Conservation (phyloP, 768 basidiomycete species). For the Leccinum variicolor region DNA sequence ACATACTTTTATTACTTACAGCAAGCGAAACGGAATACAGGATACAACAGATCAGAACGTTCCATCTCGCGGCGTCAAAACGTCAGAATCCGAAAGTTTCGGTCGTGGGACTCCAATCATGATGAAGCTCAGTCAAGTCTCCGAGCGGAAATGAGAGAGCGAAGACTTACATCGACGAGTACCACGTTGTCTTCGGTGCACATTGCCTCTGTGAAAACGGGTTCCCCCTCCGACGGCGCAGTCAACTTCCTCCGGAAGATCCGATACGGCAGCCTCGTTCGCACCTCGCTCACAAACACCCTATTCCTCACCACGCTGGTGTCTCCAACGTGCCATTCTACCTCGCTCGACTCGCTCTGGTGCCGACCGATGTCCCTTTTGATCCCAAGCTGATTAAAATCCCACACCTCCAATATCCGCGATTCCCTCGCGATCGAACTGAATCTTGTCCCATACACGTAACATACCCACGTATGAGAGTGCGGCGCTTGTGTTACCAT, state of each 20-base stretch:
- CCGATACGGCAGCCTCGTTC: conserved; percentile 47
- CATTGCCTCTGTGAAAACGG: conserved; percentile 36
- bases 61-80: conserved; percentile 15
- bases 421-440: conserved; percentile 25
- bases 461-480: conserved; percentile 55
- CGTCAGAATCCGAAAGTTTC: conserved; percentile 29
- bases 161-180: conserved; percentile 43
- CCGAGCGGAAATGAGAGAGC: not conserved
- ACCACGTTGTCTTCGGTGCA: conserved; percentile 57
- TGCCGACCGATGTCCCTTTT: conserved; percentile 20
- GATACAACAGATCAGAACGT: not conserved
- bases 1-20: not conserved
- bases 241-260: conserved; percentile 28
- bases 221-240: conserved; percentile 6
- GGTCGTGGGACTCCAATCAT: conserved; percentile 15
- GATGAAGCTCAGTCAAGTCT: not conserved
- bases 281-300: conserved; percentile 40
- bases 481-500: conserved; percentile 36
- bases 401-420: conserved; percentile 40
- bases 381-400: conserved; percentile 48
- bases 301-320: conserved; percentile 23
- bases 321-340: conserved; percentile 26
- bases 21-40: not conserved
- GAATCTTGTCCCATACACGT: conserved; percentile 49
- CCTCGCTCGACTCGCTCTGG: conserved; percentile 7